Conservation (phyloP, 2,329 filamentous ascomycete genomes). For the Aspergillus melleus region DNA sequence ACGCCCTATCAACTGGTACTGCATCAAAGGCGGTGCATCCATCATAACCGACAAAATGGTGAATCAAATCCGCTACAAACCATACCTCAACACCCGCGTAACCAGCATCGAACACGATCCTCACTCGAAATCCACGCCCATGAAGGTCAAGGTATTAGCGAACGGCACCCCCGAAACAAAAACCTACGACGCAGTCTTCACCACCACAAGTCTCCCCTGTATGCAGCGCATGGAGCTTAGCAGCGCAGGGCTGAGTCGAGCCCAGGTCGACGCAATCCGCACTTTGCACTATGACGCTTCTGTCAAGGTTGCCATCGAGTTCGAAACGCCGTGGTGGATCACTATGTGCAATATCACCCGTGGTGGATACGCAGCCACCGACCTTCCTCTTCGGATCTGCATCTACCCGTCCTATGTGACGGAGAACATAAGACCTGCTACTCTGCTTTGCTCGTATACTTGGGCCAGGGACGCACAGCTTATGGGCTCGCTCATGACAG, state of each 20-base stretch:
- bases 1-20: not conserved
- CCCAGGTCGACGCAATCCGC: not conserved
- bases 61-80: not conserved
- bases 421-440: not conserved
- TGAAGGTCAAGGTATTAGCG: not conserved
- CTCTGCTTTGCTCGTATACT: conserved; percentile 5
- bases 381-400: conserved; percentile 12
- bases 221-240: not conserved
- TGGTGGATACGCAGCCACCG: conserved; percentile 10
- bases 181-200: not conserved
- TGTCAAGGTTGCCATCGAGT: not conserved
- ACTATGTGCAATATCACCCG: conserved; percentile 1
- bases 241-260: not conserved
- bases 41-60: not conserved
- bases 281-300: not conserved
- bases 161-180: not conserved
- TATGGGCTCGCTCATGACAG: not conserved
- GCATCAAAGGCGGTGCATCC: not conserved
- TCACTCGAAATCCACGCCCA: not conserved
- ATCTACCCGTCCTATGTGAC: conserved; percentile 7
- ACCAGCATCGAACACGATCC: not conserved
- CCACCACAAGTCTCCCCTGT: not conserved
- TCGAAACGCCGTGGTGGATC: conserved; percentile 4
- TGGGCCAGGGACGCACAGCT: conserved; percentile 1
- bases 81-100: not conserved